Evolutionary conservation across 2,329 filamentous ascomycete genomes (phyloP).

Genomic region (Chrysoporthe deuterocubensis): DNA sequence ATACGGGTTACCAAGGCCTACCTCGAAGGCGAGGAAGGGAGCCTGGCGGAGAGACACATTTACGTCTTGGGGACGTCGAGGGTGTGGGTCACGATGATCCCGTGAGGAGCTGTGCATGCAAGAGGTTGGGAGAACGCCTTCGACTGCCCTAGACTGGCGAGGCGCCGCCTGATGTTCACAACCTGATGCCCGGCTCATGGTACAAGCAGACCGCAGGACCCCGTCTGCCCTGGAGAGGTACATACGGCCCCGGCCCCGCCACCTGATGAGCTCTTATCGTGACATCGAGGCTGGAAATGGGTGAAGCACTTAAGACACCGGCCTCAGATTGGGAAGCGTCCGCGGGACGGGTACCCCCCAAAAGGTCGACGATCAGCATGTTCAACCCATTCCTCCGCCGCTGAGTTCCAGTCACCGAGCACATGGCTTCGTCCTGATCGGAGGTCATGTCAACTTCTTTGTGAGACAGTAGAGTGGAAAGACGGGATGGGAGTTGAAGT

Average conservation of each 20-base stretch:
- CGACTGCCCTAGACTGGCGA: constrained; percentile 8
- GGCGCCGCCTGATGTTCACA: constrained; percentile 1
- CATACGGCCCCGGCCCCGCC: neutral
- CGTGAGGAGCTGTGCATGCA: constrained; percentile 18
- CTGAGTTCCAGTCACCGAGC: constrained; percentile 20
- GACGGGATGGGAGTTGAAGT: constrained; percentile 6
- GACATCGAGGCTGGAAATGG: neutral
- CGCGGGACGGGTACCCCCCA: constrained; percentile 14
- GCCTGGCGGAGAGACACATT: constrained; percentile 24
- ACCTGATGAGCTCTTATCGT: constrained; percentile 16
- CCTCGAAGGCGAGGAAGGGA: constrained; percentile 22
- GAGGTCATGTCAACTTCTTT: constrained; percentile 19
- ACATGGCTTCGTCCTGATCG: constrained; percentile 21
- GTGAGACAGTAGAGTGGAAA: constrained; percentile 6
- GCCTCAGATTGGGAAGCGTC: constrained; percentile 16
- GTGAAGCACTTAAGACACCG: constrained; percentile 4
- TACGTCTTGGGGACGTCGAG: constrained; percentile 10
- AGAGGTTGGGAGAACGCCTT: constrained; percentile 8
- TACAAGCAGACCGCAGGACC: constrained; percentile 1
- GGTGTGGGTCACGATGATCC: constrained; percentile 22
- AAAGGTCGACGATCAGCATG: constrained; percentile 26
- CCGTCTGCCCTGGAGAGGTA: constrained; percentile 7
- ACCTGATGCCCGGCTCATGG: neutral
- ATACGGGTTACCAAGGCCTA: constrained; percentile 7
- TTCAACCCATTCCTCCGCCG: constrained; percentile 26